These are phyloP conservation scores for Neophaeococcomyces mojaviensis DNA, from an alignment of 2,329 filamentous ascomycete species.

Conservation along the genomic window DNA sequence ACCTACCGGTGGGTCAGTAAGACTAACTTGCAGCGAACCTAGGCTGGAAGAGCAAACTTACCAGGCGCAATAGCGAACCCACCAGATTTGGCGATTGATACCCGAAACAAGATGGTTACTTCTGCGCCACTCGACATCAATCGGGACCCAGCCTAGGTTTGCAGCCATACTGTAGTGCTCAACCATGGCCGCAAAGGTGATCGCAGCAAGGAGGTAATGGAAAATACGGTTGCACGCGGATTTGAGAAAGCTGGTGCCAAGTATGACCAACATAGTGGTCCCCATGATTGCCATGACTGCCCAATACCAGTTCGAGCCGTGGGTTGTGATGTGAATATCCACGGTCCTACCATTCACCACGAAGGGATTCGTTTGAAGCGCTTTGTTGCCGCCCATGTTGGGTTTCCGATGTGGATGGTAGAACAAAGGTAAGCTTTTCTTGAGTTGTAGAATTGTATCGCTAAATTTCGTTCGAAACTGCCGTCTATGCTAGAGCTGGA, in stretches of 20 bases:
- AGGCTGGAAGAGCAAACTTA: too few species aligned
- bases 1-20: slow-evolving; percentile 59
- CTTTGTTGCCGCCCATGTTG: too few species aligned
- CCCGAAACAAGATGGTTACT: slow-evolving; percentile 39
- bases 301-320: slow-evolving; percentile 13
- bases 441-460: too few species aligned
- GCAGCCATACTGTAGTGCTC: slow-evolving; percentile 62
- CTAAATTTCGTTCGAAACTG: too few species aligned
- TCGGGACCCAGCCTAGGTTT: slow-evolving; percentile 55
- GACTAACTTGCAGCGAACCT: too few species aligned
- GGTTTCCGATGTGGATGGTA: too few species aligned
- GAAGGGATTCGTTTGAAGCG: too few species aligned
- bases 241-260: slow-evolving; percentile 10
- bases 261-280: slow-evolving; percentile 4
- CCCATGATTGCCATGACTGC: slow-evolving; percentile 13
- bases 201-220: slow-evolving; percentile 15
- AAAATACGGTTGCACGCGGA: slow-evolving; percentile 12
- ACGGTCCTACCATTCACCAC: slow-evolving; percentile 9
- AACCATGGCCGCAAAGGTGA: slow-evolving; percentile 34
- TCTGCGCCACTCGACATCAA: slow-evolving; percentile 51
- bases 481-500: too few species aligned
- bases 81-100: slow-evolving; percentile 55
- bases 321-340: slow-evolving; percentile 14
- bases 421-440: too few species aligned
- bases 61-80: slow-evolving; percentile 59